Evolutionary conservation across 2,329 filamentous ascomycete species (phyloP).

Genomic region (Teratosphaeriaceae sp.): DNA sequence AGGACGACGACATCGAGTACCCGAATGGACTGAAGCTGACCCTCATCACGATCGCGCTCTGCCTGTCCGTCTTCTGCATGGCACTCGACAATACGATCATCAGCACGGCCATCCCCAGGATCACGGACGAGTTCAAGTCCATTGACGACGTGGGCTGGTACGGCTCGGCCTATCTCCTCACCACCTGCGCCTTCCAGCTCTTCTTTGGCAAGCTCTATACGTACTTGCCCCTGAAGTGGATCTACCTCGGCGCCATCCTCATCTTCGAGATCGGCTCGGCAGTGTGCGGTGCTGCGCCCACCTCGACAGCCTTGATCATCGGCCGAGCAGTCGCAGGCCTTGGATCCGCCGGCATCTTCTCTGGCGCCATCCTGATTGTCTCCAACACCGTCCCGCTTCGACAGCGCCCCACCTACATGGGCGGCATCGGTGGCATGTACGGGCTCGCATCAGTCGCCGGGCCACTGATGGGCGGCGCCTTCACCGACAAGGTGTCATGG

Average conservation of each 20-base stretch:
- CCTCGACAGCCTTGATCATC: slow-evolving; percentile 44
- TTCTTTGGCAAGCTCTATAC: slow-evolving; percentile 44
- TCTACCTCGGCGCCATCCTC: slow-evolving; percentile 38
- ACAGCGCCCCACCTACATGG: slow-evolving; percentile 44
- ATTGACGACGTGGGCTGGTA: slow-evolving; percentile 44
- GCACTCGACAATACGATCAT: slow-evolving; percentile 43
- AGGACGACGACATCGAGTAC: slow-evolving; percentile 29
- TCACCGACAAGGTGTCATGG: slow-evolving; percentile 28
- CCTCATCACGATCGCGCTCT: slow-evolving; percentile 31
- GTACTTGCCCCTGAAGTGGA: slow-evolving; percentile 42
- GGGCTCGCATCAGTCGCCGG: slow-evolving; percentile 43
- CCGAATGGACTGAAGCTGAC: slow-evolving; percentile 27
- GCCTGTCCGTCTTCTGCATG: slow-evolving; percentile 30
- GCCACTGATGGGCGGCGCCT: slow-evolving; percentile 38
- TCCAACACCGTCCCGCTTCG: slow-evolving; percentile 38
- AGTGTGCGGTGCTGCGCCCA: slow-evolving; percentile 46
- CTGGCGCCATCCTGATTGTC: slow-evolving; percentile 43
- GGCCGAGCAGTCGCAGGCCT: slow-evolving; percentile 47
- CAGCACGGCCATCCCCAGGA: slow-evolving; percentile 41
- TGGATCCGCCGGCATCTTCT: slow-evolving; percentile 45
- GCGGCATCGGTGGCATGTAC: slow-evolving; percentile 44
- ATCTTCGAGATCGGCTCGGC: slow-evolving; percentile 49
- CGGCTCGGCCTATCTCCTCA: slow-evolving; percentile 39
- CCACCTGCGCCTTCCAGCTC: slow-evolving; percentile 36
- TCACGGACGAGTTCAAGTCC: slow-evolving; percentile 42